A percentile compares a stretch with the other conserved stretches of the same genome.
Evolutionary conservation across 2,329 filamentous ascomycete genomes (phyloP).

Genomic region (Diaporthe humulicola): DNA sequence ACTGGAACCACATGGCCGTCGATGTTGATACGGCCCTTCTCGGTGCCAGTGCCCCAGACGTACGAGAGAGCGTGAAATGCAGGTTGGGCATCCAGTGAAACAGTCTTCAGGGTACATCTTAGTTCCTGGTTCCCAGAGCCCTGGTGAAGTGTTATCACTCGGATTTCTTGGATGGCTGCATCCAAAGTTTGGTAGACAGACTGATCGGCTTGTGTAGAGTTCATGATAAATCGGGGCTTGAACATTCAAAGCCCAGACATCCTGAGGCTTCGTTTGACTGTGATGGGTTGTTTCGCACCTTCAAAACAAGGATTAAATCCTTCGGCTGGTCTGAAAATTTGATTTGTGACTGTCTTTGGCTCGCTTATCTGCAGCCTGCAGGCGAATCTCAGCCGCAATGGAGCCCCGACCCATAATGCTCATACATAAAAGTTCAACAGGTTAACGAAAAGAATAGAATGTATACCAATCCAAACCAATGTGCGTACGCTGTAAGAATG

Average conservation of each 20-base stretch:
- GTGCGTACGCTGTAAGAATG: too few species aligned
- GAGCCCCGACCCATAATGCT: too few species aligned
- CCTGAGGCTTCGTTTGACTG: neutral
- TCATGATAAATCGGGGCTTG: neutral
- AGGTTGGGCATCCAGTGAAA: neutral
- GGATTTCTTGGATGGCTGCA: neutral
- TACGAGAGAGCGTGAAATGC: neutral
- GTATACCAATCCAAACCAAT: too few species aligned
- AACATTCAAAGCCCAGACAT: neutral
- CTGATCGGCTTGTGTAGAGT: neutral
- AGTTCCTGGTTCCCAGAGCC: neutral
- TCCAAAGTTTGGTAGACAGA: neutral
- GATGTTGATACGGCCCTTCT: neutral
- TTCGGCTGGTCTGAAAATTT: neutral
- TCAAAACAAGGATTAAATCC: neutral
- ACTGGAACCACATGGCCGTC: constrained; percentile 1
- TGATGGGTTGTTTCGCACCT: neutral
- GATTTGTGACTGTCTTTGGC: too few species aligned
- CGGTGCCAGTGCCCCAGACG: neutral
- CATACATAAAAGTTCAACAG: too few species aligned
- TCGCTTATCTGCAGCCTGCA: too few species aligned
- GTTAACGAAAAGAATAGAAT: too few species aligned
- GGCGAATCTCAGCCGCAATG: too few species aligned
- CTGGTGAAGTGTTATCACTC: neutral
- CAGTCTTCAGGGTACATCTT: neutral